Conservation (phyloP, 2,329 filamentous ascomycete genomes). For the Shiraia bambusicola region DNA sequence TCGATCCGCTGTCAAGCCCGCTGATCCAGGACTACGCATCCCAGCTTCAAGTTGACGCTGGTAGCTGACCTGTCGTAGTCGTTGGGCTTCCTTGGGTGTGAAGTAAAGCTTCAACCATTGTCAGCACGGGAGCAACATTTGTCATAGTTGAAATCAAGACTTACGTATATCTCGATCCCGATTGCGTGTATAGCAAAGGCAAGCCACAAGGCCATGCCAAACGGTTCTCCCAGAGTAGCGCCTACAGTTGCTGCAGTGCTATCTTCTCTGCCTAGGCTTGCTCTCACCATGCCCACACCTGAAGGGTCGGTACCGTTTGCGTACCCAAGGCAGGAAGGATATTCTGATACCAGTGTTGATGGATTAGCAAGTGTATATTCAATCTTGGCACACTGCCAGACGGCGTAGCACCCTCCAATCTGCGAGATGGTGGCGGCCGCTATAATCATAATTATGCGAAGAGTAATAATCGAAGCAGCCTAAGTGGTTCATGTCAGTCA, state of each 20-base stretch:
- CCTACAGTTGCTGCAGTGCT: slow-evolving; percentile 36
- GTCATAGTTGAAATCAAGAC: slow-evolving; percentile 22
- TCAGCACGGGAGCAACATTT: not conserved
- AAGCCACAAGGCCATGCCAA: slow-evolving; percentile 58
- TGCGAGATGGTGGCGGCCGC: slow-evolving; percentile 45
- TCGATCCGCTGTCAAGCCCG: slow-evolving; percentile 29
- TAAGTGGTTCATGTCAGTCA: slow-evolving; percentile 21
- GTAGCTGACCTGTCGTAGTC: slow-evolving; percentile 59
- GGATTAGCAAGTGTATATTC: slow-evolving; percentile 36
- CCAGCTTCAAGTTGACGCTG: slow-evolving; percentile 59
- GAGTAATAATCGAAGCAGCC: slow-evolving; percentile 56
- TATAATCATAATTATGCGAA: slow-evolving; percentile 53
- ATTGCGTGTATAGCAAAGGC: slow-evolving; percentile 53
- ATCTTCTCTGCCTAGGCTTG: slow-evolving; percentile 23
- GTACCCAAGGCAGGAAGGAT: slow-evolving; percentile 51
- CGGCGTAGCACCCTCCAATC: slow-evolving; percentile 36
- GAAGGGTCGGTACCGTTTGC: slow-evolving; percentile 36
- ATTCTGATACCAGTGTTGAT: slow-evolving; percentile 26
- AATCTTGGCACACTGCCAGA: slow-evolving; percentile 54
- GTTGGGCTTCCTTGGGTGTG: slow-evolving; percentile 57
- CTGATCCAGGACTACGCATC: slow-evolving; percentile 47
- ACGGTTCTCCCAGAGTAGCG: slow-evolving; percentile 50
- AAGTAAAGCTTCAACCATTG: slow-evolving; percentile 21
- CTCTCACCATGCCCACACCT: slow-evolving; percentile 22
- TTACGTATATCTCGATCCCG: slow-evolving; percentile 48